phyloP scores from a whole-genome alignment of 495 filamentous ascomycete genomes.

The Aspergillus homomorphus region DNA sequence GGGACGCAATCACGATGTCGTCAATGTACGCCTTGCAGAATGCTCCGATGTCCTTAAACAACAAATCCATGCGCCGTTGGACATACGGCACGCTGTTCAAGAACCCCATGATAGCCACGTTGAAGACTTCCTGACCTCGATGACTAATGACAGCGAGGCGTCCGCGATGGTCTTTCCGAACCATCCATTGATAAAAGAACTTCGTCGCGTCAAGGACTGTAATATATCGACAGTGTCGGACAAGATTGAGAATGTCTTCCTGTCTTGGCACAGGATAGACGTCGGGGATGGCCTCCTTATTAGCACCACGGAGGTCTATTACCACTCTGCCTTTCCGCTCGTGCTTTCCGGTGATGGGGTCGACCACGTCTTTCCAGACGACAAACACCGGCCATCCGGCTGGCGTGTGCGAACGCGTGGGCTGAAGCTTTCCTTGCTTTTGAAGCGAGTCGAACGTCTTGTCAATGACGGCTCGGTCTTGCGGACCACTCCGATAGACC shows the following conservation, averaged over 20 bases:
- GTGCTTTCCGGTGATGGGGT: not conserved
- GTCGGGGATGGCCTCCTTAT: not conserved
- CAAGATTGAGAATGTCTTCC: not conserved
- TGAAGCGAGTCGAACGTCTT: not conserved
- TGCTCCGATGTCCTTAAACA: not conserved
- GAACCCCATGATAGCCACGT: not conserved
- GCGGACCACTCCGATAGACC: not conserved
- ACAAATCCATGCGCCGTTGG: not conserved
- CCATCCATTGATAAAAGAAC: not conserved
- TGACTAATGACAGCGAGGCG: not conserved
- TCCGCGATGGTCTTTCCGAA: not conserved
- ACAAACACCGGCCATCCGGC: not conserved
- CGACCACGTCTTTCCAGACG: not conserved
- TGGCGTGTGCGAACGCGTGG: not conserved
- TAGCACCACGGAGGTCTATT: not conserved
- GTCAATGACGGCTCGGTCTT: not conserved
- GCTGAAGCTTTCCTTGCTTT: not conserved
- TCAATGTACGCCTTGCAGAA: not conserved
- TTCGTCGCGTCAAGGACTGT: not conserved
- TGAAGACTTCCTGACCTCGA: conserved; percentile 1
- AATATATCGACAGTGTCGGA: not conserved
- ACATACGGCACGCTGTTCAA: not conserved
- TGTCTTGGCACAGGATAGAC: not conserved
- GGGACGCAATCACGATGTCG: too few species aligned
- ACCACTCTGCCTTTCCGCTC: not conserved